Evolutionary conservation across 2,329 filamentous ascomycete species (phyloP), one percentile per base, ranked within the genome.

Genomic region (Dryadomyces quercivorus): DNA sequence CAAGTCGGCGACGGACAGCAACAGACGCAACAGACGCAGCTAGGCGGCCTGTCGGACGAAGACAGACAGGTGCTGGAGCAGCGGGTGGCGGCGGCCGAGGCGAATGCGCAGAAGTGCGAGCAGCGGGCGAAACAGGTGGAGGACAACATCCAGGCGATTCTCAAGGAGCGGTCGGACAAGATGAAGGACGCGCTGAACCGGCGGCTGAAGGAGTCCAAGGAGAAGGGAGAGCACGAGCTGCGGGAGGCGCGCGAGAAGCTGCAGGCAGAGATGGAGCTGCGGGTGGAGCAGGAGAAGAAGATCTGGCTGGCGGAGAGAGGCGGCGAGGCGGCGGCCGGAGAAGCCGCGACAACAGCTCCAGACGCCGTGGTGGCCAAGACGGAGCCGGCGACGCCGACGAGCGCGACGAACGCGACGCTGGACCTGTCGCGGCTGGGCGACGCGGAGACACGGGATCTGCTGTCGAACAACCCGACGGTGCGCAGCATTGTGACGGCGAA

Each of bases 181-280:
- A 86, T 88, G 84, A 85, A 83, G 63, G 75, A 78, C 21, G 70
- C 77, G 1, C 70, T 88, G 51, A 85, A 83, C 62, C 82, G 80
- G 64, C 88, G 86, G 64, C 74, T 95, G 16, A 79, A 75, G 55
- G 88, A 88, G 61, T 78, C 82, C 47, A 77, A 76, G 59, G 67
- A 74, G 51, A 71, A 75, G 57, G 69, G 73, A 59, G 74, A 76
- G 51, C 74, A 75, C 36, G 73, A 77, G 56, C 73, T 71, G 48
- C 73, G 73, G 55, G 67, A 73, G 36, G 71, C 75, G 54, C 80
- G 80, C 62, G 73, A 75, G 56, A 78, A 79, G 61, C 59, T 78
- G 42, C 66, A 74, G 59, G 65, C 65, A 12, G 70, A 75, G 45
- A 70, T 70, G 53, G 65, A 70, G 4, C 67, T 81, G 48, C 74